Conservation (phyloP, 441 rosid genomes). For the Geranium incanum region DNA sequence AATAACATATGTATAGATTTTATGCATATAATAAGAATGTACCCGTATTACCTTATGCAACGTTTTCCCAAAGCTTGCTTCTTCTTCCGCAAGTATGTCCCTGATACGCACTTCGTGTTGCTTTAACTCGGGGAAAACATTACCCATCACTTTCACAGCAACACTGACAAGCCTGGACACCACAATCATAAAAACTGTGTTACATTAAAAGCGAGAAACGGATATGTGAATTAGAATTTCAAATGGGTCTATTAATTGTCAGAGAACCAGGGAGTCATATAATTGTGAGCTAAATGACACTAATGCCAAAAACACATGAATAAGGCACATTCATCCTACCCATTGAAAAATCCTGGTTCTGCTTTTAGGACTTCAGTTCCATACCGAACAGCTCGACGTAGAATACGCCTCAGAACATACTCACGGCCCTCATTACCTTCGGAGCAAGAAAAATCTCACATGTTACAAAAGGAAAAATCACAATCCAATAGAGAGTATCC, state of each 20-base stretch:
- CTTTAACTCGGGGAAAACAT: slow-evolving; percentile 81
- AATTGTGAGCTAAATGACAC: not conserved
- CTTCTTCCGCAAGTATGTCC: slow-evolving; percentile 72
- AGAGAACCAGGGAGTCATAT: not conserved
- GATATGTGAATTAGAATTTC: not conserved
- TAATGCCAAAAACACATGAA: not conserved
- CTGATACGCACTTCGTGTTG: slow-evolving; percentile 65
- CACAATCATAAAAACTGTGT: not conserved
- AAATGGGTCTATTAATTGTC: not conserved
- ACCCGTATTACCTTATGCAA: slow-evolving; percentile 56
- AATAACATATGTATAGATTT: too few species aligned
- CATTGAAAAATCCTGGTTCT: slow-evolving; percentile 79
- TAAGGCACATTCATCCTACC: slow-evolving; percentile 38
- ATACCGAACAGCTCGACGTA: slow-evolving; percentile 97
- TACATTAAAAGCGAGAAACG: slow-evolving; percentile 13
- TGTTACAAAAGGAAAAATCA: slow-evolving; percentile 6
- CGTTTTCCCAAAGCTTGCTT: slow-evolving; percentile 89
- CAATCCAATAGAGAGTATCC: not conserved
- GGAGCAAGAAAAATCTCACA: slow-evolving; percentile 20
- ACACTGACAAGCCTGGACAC: slow-evolving; percentile 63
- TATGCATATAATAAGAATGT: not conserved
- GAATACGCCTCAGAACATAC: slow-evolving; percentile 91
- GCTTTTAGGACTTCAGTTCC: slow-evolving; percentile 90
- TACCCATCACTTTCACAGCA: slow-evolving; percentile 71
- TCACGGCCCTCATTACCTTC: slow-evolving; percentile 97